Conservation (phyloP, 2,329 filamentous ascomycete species). For the Cucurbitaria berberidis region DNA sequence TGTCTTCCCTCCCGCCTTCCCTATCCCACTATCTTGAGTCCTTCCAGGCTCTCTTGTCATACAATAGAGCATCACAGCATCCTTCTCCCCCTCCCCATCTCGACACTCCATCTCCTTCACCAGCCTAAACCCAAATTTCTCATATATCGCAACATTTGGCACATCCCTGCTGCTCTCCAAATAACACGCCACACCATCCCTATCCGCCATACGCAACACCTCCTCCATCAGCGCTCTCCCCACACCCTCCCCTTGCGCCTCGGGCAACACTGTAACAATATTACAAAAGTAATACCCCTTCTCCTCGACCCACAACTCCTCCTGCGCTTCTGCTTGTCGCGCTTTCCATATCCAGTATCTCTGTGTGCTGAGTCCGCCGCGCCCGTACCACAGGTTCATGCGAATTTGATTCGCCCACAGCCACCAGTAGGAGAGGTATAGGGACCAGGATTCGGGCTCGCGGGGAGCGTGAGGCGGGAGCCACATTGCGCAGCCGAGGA, state of each 20-base stretch:
- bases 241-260: slow-evolving; percentile 70
- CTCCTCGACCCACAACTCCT: slow-evolving; percentile 67
- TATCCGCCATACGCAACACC: slow-evolving; percentile 68
- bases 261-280: slow-evolving; percentile 71
- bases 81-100: slow-evolving; percentile 61
- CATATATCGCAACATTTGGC: slow-evolving; percentile 75
- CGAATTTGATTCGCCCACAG: slow-evolving; percentile 69
- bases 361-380: slow-evolving; percentile 70
- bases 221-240: slow-evolving; percentile 68
- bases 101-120: slow-evolving; percentile 70
- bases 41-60: slow-evolving; percentile 51
- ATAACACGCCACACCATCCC: slow-evolving; percentile 69
- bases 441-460: slow-evolving; percentile 62
- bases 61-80: slow-evolving; percentile 53
- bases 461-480: slow-evolving; percentile 61
- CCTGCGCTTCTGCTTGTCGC: slow-evolving; percentile 67
- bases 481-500: slow-evolving; percentile 78
- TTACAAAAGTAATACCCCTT: slow-evolving; percentile 79
- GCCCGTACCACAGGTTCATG: slow-evolving; percentile 72
- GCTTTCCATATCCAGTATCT: slow-evolving; percentile 77
- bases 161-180: slow-evolving; percentile 71
- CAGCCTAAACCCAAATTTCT: slow-evolving; percentile 70
- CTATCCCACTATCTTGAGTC: not conserved
- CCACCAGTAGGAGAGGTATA: slow-evolving; percentile 69
- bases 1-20: not conserved